phyloP scores from a whole-genome alignment of 2,329 filamentous ascomycete species.

The Exophiala dermatitidis region DNA sequence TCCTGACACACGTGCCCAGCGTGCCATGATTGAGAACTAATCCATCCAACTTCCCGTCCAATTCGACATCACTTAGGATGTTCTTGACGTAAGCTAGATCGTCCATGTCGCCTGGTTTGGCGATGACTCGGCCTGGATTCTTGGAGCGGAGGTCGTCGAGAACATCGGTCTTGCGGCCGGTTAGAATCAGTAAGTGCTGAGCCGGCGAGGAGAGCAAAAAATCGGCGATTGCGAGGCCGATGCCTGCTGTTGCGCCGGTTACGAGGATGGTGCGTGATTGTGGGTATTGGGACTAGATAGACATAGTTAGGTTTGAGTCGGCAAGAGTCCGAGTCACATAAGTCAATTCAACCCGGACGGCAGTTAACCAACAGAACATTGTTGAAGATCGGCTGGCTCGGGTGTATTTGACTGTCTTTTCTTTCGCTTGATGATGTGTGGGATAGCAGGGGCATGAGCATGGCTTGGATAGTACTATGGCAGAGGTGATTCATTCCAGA shows the following conservation, averaged over 20 bases:
- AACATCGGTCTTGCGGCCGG: conserved; percentile 50
- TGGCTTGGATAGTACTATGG: no score
- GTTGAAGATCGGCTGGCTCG: no score
- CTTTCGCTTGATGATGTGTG: no score
- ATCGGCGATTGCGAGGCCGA: conserved; percentile 55
- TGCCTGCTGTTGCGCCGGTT: conserved; percentile 57
- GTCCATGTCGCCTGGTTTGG: conserved; percentile 52
- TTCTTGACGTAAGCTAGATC: conserved; percentile 51
- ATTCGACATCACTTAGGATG: conserved; percentile 56
- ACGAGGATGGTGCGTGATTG: conserved; percentile 50
- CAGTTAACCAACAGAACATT: no score
- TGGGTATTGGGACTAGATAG: conserved; percentile 10
- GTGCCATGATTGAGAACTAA: conserved; percentile 84
- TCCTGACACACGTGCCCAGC: conserved; percentile 64
- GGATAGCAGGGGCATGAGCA: not conserved
- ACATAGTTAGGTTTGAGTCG: no score
- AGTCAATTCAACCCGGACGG: no score
- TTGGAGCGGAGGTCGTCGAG: conserved; percentile 48
- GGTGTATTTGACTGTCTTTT: no score
- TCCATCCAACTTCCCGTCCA: conserved; percentile 68
- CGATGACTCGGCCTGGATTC: conserved; percentile 49
- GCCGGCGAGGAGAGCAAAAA: conserved; percentile 48
- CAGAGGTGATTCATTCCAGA: no score
- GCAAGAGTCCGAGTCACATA: no score
- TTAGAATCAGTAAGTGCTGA: conserved; percentile 50